A percentile compares a stretch with the other conserved stretches of the same genome.
These are phyloP conservation scores for Aspergillus asperescens DNA, from an alignment of 495 filamentous ascomycete genomes.

Conservation along the genomic window DNA sequence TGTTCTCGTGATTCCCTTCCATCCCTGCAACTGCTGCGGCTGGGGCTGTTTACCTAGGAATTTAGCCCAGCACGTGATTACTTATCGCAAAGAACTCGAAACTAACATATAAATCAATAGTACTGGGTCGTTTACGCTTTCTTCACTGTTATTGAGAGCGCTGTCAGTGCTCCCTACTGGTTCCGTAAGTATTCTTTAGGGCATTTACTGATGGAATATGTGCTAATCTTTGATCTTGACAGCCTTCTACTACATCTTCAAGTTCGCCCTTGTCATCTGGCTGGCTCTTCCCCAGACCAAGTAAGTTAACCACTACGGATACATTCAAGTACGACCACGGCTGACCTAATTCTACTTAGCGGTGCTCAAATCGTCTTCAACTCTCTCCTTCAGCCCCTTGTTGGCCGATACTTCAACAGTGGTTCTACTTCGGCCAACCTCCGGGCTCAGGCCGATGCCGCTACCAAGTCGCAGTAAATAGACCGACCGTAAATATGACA, in stretches of 20 bases:
- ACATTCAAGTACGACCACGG: neutral
- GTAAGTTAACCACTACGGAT: conserved; percentile 50
- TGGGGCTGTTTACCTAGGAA: conserved; percentile 2
- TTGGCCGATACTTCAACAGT: conserved; percentile 80
- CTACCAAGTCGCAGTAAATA: conserved; percentile 47
- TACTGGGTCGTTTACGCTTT: conserved; percentile 98
- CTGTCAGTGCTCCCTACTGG: conserved; percentile 95
- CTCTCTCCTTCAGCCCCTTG: conserved; percentile 86
- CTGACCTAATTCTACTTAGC: conserved; percentile 45
- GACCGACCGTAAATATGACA: conserved; percentile 4
- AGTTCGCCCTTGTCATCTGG: conserved; percentile 95
- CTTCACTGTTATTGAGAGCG: conserved; percentile 89
- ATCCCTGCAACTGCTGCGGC: neutral
- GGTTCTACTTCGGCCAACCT: conserved; percentile 82
- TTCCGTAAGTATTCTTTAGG: conserved; percentile 59
- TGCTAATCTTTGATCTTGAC: conserved; percentile 11
- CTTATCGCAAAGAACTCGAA: conserved; percentile 11
- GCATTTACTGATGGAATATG: neutral
- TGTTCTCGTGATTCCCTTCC: conserved; percentile 31
- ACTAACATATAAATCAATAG: conserved; percentile 41
- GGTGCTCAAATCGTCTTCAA: conserved; percentile 95
- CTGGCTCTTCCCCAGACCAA: conserved; percentile 88
- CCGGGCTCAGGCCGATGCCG: conserved; percentile 81
- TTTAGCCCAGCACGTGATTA: conserved; percentile 13
- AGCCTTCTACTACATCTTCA: conserved; percentile 99